phyloP scores from a whole-genome alignment of 805 yeast species.

The Lipomyces orientalis region DNA sequence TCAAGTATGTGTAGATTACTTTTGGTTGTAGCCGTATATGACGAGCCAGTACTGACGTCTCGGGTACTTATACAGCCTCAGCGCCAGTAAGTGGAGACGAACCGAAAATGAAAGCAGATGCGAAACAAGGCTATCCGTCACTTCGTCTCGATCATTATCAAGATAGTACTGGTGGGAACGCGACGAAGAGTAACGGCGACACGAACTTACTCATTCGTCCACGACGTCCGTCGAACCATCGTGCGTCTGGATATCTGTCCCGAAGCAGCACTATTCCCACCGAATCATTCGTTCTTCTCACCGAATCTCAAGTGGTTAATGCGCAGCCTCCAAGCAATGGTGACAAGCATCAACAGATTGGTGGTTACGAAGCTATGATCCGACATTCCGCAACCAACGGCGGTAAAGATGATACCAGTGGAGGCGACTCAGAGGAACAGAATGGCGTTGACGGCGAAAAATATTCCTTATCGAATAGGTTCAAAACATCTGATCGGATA shows the following conservation, averaged over 20 bases:
- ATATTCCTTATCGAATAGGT: slow-evolving; percentile 21
- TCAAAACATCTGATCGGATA: slow-evolving; percentile 21
- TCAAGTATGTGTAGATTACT: slow-evolving; percentile 20
- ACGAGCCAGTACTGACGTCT: neutral
- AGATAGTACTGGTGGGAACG: neutral
- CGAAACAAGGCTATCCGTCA: slow-evolving; percentile 8
- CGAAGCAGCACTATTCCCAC: slow-evolving; percentile 3
- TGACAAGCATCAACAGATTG: slow-evolving; percentile 4
- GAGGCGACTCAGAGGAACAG: slow-evolving; percentile 3
- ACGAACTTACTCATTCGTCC: neutral
- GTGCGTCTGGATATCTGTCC: slow-evolving; percentile 1
- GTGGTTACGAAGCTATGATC: slow-evolving; percentile 26
- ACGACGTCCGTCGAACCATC: slow-evolving; percentile 2
- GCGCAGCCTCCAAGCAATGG: neutral
- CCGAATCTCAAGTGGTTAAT: slow-evolving; percentile 6
- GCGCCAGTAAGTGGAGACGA: slow-evolving; percentile 6
- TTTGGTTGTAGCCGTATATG: neutral
- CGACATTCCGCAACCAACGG: neutral
- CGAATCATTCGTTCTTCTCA: slow-evolving; percentile 7
- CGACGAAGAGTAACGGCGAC: neutral
- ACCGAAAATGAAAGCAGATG: neutral
- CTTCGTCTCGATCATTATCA: slow-evolving; percentile 12
- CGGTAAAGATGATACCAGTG: neutral
- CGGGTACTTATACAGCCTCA: slow-evolving; percentile 7
- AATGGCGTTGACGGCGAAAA: slow-evolving; percentile 13